Base-by-base conservation (phyloP, 371 early-diverging fungal species). In the Mortierella sp. region DNA sequence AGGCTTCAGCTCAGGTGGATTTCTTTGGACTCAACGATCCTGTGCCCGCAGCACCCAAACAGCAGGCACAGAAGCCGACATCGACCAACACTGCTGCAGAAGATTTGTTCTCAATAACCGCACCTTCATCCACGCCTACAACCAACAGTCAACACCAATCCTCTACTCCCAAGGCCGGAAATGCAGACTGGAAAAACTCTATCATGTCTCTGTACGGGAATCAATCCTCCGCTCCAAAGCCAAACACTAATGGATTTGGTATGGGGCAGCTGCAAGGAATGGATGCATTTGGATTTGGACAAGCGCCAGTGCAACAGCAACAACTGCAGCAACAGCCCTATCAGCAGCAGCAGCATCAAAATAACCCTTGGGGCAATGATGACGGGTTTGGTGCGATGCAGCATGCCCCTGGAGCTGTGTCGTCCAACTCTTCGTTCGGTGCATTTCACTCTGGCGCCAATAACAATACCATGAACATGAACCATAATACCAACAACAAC, bases 201-300 rank as follows among this genome's bases (percentile, higher is more conserved):
- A 86, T 88, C 67, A 71, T 88, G 26, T 88, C 88, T 4, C 55
- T 88, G 30, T 88, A 88, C 46, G 73, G 68, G 21, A 63, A 50
- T 39, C 73, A 73, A 26, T 55, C 73, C 30, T 53, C 67, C 4
- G 27, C 68, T 5, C 73, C 73, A 15, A 67, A 62, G n/a, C 55
- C 73, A 12, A 67, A 58, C 27, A 53, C 62, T 3, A 37, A 26
- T n/a, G 60, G 60, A 11, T 50, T 50, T 28, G 42, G 37, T 28
- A 48, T 57, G 21, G 63, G 64, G 14, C 65, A 60, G 39, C 58
- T 72, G 31, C 72, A 72, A 24, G 72, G 72, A 11, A 60, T 72
- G 65, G 65, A 64, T 44, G 65, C 65, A 8, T 72, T 72, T 37
- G 73, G 73, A 3, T 73, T 73, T 23, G 64, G 68, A n/a, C 63